A percentile compares a stretch with the other conserved stretches of the same genome.
These are phyloP conservation scores for Paramecium caudatum DNA, from an alignment of 73 alveolate genomes.

Conservation along the genomic window DNA sequence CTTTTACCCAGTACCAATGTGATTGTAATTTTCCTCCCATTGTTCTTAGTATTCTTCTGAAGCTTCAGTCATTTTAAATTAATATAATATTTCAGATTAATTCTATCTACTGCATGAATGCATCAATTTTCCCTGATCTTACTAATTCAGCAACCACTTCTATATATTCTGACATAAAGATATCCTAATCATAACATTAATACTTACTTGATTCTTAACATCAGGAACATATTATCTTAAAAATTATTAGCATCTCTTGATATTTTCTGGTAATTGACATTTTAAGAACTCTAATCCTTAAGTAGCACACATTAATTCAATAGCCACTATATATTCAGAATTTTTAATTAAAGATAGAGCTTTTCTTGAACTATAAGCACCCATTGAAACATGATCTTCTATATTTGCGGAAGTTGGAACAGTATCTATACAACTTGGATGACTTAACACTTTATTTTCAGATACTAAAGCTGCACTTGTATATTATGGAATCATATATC, in stretches of 20 bases:
- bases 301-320: conserved; percentile 77
- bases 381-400: conserved; percentile 88
- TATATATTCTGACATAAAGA: neutral
- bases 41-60: neutral
- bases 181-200: neutral
- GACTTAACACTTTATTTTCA: conserved; percentile 82
- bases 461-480: conserved; percentile 83
- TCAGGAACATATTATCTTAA: conserved; percentile 35
- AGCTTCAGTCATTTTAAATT: neutral
- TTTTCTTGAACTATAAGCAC: conserved; percentile 84
- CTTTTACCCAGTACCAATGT: neutral
- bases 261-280: neutral
- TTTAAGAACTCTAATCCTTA: conserved; percentile 73
- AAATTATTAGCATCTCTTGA: neutral
- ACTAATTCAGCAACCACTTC: conserved; percentile 6
- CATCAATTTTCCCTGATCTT: neutral
- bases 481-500: conserved; percentile 81
- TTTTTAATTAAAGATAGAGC: conserved; percentile 76
- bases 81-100: neutral
- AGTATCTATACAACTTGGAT: conserved; percentile 83
- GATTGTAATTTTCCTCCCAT: too few species aligned
- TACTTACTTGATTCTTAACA: conserved; percentile 38
- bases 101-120: neutral
- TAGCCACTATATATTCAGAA: conserved; percentile 74
- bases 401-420: conserved; percentile 85